Conservation (phyloP, 352 stramenopile genomes). For the Chrysophaeum taylorii region DNA sequence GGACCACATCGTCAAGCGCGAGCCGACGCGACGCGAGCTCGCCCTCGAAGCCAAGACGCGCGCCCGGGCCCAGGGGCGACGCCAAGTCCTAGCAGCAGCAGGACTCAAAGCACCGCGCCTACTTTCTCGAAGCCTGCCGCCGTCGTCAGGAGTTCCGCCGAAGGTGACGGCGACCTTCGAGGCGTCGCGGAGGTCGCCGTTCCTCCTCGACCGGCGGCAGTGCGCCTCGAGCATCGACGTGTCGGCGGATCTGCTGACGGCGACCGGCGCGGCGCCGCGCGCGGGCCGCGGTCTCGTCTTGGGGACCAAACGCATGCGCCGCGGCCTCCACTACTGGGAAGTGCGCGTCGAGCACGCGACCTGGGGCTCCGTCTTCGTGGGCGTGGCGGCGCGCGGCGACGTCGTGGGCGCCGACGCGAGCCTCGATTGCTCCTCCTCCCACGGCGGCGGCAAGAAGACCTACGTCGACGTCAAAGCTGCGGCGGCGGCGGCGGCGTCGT, state of each 20-base stretch:
- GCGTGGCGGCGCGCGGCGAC: conserved; percentile 63
- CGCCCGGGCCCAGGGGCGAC: too few relatives aligned
- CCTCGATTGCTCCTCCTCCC: too few relatives aligned
- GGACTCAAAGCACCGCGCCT: too few relatives aligned
- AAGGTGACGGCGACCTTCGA: neutral
- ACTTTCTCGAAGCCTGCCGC: too few relatives aligned
- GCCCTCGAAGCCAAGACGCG: conserved; percentile 7
- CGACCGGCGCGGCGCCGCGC: conserved; percentile 11
- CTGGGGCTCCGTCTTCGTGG: conserved; percentile 94
- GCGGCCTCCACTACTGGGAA: conserved; percentile 94
- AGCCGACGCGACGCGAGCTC: neutral
- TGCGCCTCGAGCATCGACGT: neutral
- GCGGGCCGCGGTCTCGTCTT: conserved; percentile 56
- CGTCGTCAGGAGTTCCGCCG: conserved; percentile 3
- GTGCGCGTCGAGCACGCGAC: conserved; percentile 90
- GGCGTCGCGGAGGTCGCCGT: neutral
- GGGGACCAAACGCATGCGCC: conserved; percentile 66
- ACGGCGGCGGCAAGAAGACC: conserved; percentile 58
- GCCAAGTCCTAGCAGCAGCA: too few relatives aligned
- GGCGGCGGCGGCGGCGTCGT: too few relatives aligned
- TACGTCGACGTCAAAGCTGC: conserved; percentile 56
- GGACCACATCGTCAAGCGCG: conserved; percentile 27
- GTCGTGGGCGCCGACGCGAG: conserved; percentile 11
- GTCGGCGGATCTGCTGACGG: conserved; percentile 16
- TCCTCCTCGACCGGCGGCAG: conserved; percentile 13